Percentiles rank a stretch among this genome's conserved stretches.
Evolutionary conservation across 2,329 filamentous ascomycete genomes (phyloP).

Genomic region (Tolypocladium endophyticum): DNA sequence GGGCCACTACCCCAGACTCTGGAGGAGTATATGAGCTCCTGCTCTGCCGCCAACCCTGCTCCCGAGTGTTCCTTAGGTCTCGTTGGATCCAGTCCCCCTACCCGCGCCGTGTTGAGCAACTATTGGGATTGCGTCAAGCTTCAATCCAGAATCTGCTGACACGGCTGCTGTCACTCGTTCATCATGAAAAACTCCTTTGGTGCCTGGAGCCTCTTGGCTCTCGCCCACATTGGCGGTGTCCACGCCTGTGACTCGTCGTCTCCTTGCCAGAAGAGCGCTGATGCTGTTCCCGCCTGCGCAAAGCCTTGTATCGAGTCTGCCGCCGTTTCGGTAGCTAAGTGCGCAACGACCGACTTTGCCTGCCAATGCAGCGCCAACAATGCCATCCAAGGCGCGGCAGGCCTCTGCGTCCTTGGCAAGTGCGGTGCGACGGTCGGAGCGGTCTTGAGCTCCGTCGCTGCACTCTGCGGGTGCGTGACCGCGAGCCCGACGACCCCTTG

Average conservation of each 20-base stretch:
- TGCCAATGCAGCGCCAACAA: slow-evolving; percentile 13
- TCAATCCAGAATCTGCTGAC: background rate
- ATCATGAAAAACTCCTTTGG: slow-evolving; percentile 5
- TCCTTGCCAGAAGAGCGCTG: slow-evolving; percentile 13
- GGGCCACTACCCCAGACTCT: background rate
- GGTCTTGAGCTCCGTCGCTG: slow-evolving; percentile 9
- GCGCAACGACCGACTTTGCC: slow-evolving; percentile 10
- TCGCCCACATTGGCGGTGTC: slow-evolving; percentile 8
- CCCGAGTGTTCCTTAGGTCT: background rate
- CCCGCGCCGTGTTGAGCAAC: background rate
- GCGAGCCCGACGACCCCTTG: slow-evolving; percentile 12
- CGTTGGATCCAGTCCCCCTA: background rate
- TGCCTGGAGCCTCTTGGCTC: slow-evolving; percentile 9
- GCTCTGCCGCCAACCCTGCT: background rate
- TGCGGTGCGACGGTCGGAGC: slow-evolving; percentile 8
- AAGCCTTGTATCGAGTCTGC: slow-evolving; percentile 14
- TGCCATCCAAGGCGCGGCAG: slow-evolving; percentile 11
- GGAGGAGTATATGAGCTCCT: background rate
- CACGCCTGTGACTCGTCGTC: slow-evolving; percentile 8
- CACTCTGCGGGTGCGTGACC: slow-evolving; percentile 13
- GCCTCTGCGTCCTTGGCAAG: slow-evolving; percentile 9
- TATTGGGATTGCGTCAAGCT: background rate
- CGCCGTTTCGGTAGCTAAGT: slow-evolving; percentile 11
- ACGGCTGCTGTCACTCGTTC: background rate
- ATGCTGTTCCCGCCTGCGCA: slow-evolving; percentile 14